phyloP scores from a whole-genome alignment of 805 yeast genomes.

The Debaryomyces tyrocola region DNA sequence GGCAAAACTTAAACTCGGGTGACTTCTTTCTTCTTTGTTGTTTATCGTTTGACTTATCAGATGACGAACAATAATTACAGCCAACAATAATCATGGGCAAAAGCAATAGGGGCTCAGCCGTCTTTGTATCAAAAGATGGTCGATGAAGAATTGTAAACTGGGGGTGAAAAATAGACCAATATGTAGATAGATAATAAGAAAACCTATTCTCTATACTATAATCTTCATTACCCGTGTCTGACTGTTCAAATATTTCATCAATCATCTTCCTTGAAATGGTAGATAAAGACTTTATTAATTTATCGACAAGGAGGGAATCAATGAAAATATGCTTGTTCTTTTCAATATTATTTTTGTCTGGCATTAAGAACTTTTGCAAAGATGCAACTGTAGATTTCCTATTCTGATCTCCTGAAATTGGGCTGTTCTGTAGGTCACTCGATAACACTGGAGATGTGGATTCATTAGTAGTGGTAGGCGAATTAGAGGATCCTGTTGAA shows the following conservation, averaged over 20 bases:
- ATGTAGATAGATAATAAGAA: constrained; percentile 37
- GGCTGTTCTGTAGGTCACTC: neutral
- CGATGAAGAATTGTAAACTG: constrained; percentile 59
- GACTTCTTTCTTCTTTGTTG: constrained; percentile 15
- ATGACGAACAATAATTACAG: constrained; percentile 35
- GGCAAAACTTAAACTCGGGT: constrained; percentile 43
- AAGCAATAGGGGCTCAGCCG: constrained; percentile 49
- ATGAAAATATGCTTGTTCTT: constrained; percentile 38
- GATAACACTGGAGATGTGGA: neutral
- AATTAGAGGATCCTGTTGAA: constrained; percentile 27
- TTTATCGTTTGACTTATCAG: constrained; percentile 3
- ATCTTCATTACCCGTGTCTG: constrained; percentile 14
- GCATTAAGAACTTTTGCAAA: neutral
- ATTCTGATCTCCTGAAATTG: neutral
- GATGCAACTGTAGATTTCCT: neutral
- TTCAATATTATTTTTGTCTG: constrained; percentile 18
- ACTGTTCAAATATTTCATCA: constrained; percentile 24
- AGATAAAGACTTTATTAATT: constrained; percentile 30
- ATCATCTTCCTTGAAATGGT: constrained; percentile 23
- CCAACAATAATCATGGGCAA: constrained; percentile 60
- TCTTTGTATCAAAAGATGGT: constrained; percentile 54
- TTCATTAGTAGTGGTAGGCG: constrained; percentile 16
- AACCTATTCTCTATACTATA: constrained; percentile 32
- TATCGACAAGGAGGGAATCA: constrained; percentile 35
- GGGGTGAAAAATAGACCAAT: constrained; percentile 62